phyloP scores from a whole-genome alignment of 2,329 filamentous ascomycete species.

The Fusarium setosum region DNA sequence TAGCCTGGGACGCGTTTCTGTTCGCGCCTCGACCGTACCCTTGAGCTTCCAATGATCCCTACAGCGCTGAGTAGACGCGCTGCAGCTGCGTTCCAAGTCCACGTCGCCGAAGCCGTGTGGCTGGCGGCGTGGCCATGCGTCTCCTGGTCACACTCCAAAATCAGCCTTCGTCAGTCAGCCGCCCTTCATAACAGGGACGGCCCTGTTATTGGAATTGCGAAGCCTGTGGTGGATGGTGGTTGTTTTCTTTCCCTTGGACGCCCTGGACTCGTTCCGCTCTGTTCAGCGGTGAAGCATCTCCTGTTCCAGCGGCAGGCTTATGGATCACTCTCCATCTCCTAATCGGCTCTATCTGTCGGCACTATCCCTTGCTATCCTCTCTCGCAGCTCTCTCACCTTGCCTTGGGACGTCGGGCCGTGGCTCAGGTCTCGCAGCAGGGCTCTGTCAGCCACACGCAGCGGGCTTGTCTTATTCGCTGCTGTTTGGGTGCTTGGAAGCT shows the following conservation, averaged over 20 bases:
- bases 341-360: background rate
- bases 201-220: background rate
- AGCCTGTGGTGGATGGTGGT: background rate
- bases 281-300: background rate
- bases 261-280: background rate
- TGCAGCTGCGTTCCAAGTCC: slow-evolving; percentile 7
- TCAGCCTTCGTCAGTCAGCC: slow-evolving; percentile 5
- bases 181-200: slow-evolving; percentile 14
- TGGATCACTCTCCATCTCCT: background rate
- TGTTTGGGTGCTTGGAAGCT: slow-evolving; percentile 23
- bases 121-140: slow-evolving; percentile 16
- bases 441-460: slow-evolving; percentile 21
- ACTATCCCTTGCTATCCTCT: slow-evolving; percentile 7
- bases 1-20: background rate
- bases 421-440: slow-evolving; percentile 19
- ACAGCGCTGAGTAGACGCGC: slow-evolving; percentile 2
- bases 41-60: background rate
- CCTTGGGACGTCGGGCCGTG: background rate
- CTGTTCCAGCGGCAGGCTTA: background rate
- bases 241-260: background rate
- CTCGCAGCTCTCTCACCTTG: slow-evolving; percentile 19
- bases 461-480: slow-evolving; percentile 23
- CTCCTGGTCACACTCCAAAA: slow-evolving; percentile 13
- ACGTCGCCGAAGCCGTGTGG: slow-evolving; percentile 13
- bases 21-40: slow-evolving; percentile 1